Percentiles rank a stretch among this genome's conserved stretches.
Conservation (phyloP, 2,329 filamentous ascomycete genomes). For the Pestalotiopsis sp. region DNA sequence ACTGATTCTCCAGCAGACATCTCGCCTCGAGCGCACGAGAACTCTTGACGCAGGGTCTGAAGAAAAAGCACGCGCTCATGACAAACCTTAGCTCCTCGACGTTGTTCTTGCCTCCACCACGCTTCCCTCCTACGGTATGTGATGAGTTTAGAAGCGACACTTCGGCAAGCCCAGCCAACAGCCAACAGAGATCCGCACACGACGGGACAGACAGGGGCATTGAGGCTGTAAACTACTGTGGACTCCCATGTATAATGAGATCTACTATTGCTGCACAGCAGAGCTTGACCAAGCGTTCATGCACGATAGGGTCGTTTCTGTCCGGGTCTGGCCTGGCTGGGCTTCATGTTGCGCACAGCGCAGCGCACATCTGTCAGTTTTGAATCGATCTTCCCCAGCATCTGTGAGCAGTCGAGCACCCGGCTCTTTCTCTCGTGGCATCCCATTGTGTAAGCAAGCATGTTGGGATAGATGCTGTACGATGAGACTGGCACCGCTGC, state of each 20-base stretch:
- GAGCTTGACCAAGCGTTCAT: conserved; percentile 19
- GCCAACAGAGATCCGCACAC: background rate
- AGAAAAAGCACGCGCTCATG: background rate
- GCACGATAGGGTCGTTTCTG: conserved; percentile 13
- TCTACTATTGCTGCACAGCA: conserved; percentile 10
- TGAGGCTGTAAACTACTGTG: conserved; percentile 14
- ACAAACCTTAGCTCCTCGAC: background rate
- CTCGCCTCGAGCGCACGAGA: background rate
- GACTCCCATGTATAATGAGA: conserved; percentile 14
- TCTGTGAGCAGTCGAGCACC: background rate
- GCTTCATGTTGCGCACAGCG: background rate
- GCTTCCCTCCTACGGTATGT: background rate
- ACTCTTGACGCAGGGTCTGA: background rate
- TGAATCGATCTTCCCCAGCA: conserved; percentile 11
- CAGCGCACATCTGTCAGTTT: conserved; percentile 8
- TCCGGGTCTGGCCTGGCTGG: background rate
- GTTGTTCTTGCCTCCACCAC: background rate
- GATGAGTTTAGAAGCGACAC: background rate
- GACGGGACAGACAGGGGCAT: background rate
- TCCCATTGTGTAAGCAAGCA: background rate
- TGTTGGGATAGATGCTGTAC: background rate
- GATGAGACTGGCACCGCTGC: conserved; percentile 6
- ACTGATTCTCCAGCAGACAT: background rate
- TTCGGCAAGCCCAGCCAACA: background rate
- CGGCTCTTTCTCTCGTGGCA: background rate